These are phyloP conservation scores for Mucor irregularis DNA, from an alignment of 371 early-diverging fungal species.

Conservation along the genomic window DNA sequence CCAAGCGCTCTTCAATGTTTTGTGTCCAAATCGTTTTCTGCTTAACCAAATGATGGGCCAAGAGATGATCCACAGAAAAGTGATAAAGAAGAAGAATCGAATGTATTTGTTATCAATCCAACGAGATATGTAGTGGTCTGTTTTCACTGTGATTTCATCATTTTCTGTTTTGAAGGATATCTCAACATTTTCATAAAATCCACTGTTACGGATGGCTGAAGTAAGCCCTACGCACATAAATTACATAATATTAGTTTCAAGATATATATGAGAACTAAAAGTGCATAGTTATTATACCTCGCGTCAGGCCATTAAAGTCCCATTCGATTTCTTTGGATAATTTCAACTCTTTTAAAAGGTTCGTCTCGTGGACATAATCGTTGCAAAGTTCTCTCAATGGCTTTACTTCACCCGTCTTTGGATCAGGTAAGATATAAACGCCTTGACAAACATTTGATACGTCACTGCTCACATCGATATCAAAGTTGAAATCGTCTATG, in stretches of 20 bases:
- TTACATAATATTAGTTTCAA: background rate
- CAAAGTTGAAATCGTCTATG: conserved; percentile 40
- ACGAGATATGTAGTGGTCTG: conserved; percentile 25
- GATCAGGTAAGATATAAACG: conserved; percentile 32
- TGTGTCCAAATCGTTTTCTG: conserved; percentile 38
- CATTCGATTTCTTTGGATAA: conserved; percentile 42
- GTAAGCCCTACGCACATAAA: conserved; percentile 26
- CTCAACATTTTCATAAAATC: conserved; percentile 33
- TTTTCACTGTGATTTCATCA: conserved; percentile 37
- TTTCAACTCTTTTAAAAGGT: conserved; percentile 40
- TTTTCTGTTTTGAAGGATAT: conserved; percentile 38
- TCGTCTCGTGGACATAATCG: conserved; percentile 36
- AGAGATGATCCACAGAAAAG: conserved; percentile 41
- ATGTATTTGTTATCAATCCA: conserved; percentile 28
- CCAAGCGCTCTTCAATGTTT: conserved; percentile 41
- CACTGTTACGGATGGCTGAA: conserved; percentile 37
- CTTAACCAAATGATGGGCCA: conserved; percentile 34
- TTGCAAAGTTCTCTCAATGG: conserved; percentile 41
- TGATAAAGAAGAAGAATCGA: conserved; percentile 31
- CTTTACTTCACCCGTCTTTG: conserved; percentile 29
- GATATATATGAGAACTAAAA: background rate
- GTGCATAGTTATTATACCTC: background rate
- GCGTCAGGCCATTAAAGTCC: conserved; percentile 40
- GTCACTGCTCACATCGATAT: conserved; percentile 29
- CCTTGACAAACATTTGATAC: conserved; percentile 31